A percentile compares a stretch with the other conserved stretches of the same genome.
Conservation (phyloP, 805 yeast genomes). For the Pichia cabralensis region DNA sequence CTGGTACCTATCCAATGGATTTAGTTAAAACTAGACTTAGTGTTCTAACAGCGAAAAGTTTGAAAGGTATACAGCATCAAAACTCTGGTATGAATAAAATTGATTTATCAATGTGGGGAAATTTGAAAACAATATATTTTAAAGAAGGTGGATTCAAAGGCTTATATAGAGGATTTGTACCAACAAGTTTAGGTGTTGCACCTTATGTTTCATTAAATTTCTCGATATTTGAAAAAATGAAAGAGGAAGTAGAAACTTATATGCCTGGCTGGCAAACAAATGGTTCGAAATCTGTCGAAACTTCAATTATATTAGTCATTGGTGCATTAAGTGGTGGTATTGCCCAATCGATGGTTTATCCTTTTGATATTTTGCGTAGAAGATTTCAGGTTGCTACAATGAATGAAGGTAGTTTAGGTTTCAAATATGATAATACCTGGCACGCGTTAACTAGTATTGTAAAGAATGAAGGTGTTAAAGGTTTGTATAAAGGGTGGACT, state of each 20-base stretch:
- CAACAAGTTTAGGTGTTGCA: conserved; percentile 92
- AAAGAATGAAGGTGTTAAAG: conserved; percentile 60
- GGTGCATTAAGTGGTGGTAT: conserved; percentile 87
- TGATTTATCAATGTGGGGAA: conserved; percentile 65
- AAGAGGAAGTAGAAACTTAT: conserved; percentile 31
- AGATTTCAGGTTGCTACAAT: conserved; percentile 86
- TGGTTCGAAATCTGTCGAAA: background rate
- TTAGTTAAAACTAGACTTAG: conserved; percentile 82
- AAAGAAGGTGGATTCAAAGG: conserved; percentile 78
- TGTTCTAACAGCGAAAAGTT: conserved; percentile 65
- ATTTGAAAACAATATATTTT: conserved; percentile 48
- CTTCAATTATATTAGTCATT: conserved; percentile 45
- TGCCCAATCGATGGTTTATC: conserved; percentile 86
- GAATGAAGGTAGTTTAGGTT: conserved; percentile 71
- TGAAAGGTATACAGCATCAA: conserved; percentile 31
- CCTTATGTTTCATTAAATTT: conserved; percentile 93
- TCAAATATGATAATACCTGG: conserved; percentile 63
- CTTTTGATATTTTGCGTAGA: conserved; percentile 80
- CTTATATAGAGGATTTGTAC: conserved; percentile 74
- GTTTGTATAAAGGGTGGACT: conserved; percentile 63
- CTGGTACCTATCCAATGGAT: conserved; percentile 87
- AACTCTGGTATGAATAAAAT: conserved; percentile 26
- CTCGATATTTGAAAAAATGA: conserved; percentile 74
- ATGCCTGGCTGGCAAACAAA: conserved; percentile 27
- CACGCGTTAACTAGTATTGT: conserved; percentile 69